These are phyloP conservation scores for Boletus sensibilis DNA, from an alignment of 768 basidiomycete species.

Conservation along the genomic window DNA sequence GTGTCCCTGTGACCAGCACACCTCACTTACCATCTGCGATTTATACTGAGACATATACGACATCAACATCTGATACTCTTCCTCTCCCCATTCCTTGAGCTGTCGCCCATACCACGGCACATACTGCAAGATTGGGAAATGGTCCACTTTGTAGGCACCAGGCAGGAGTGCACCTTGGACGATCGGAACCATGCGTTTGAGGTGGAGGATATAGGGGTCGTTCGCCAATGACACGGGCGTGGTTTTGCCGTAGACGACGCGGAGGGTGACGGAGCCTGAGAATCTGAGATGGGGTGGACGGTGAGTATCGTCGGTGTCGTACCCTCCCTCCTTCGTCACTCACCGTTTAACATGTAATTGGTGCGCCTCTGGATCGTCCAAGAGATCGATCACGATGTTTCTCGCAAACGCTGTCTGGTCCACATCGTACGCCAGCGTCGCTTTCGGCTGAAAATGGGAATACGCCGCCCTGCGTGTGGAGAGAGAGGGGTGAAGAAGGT, in stretches of 20 bases:
- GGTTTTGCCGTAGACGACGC: constrained; percentile 30
- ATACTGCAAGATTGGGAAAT: constrained; percentile 39
- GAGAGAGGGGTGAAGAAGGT: not conserved
- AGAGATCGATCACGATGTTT: constrained; percentile 21
- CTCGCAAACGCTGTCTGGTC: constrained; percentile 42
- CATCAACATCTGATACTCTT: constrained; percentile 52
- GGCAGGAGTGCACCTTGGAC: constrained; percentile 33
- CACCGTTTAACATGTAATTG: constrained; percentile 34
- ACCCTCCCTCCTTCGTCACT: constrained; percentile 18
- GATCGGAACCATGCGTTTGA: constrained; percentile 32
- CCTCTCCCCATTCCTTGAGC: constrained; percentile 50
- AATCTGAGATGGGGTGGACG: constrained; percentile 10
- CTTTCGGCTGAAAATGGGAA: constrained; percentile 51
- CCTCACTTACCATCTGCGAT: constrained; percentile 38
- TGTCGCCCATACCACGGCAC: constrained; percentile 63
- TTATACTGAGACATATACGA: constrained; percentile 45
- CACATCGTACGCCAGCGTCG: constrained; percentile 43
- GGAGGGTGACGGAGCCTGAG: constrained; percentile 27
- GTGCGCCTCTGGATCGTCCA: constrained; percentile 25
- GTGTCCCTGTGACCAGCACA: no score
- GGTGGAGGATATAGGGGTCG: constrained; percentile 24
- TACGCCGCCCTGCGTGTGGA: constrained; percentile 49
- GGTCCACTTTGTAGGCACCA: constrained; percentile 36
- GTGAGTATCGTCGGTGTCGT: not conserved
- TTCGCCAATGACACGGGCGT: constrained; percentile 13